Percentiles rank a stretch among this genome's conserved stretches.
Conservation (phyloP, 306 rosid species). For the Cucurbita argyrosperma region DNA sequence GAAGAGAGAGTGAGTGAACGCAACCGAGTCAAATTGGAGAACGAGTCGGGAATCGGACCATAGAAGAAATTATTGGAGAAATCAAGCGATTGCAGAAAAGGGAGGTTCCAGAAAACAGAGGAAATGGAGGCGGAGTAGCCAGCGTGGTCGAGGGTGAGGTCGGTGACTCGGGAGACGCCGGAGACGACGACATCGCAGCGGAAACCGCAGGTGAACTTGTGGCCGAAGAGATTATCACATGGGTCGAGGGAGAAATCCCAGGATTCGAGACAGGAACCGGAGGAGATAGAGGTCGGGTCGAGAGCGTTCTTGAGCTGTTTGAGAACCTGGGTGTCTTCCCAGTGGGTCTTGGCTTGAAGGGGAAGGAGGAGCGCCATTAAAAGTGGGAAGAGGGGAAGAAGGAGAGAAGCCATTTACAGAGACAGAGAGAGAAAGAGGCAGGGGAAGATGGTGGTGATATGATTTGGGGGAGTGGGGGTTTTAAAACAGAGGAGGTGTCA, state of each 20-base stretch:
- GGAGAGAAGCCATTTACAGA: slow-evolving; percentile 20
- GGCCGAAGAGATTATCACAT: slow-evolving; percentile 58
- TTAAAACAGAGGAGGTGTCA: background rate
- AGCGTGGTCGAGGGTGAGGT: slow-evolving; percentile 70
- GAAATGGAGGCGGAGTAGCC: slow-evolving; percentile 48
- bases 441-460: background rate
- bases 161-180: slow-evolving; percentile 41
- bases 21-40: slow-evolving; percentile 41
- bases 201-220: slow-evolving; percentile 65
- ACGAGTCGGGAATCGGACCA: slow-evolving; percentile 36
- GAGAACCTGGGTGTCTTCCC: slow-evolving; percentile 39
- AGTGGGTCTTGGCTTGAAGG: slow-evolving; percentile 39
- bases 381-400: background rate
- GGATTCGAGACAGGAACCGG: slow-evolving; percentile 46
- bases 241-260: slow-evolving; percentile 79
- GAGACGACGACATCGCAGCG: slow-evolving; percentile 47
- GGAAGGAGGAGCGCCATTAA: background rate
- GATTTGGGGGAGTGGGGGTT: background rate
- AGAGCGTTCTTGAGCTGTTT: slow-evolving; percentile 35
- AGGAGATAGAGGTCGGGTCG: slow-evolving; percentile 21
- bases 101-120: slow-evolving; percentile 42
- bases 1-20: slow-evolving; percentile 44
- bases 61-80: slow-evolving; percentile 53
- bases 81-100: slow-evolving; percentile 56
- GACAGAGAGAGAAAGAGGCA: background rate